phyloP scores from a whole-genome alignment of 306 rosid genomes.

The Ammopiptanthus mongolicus region DNA sequence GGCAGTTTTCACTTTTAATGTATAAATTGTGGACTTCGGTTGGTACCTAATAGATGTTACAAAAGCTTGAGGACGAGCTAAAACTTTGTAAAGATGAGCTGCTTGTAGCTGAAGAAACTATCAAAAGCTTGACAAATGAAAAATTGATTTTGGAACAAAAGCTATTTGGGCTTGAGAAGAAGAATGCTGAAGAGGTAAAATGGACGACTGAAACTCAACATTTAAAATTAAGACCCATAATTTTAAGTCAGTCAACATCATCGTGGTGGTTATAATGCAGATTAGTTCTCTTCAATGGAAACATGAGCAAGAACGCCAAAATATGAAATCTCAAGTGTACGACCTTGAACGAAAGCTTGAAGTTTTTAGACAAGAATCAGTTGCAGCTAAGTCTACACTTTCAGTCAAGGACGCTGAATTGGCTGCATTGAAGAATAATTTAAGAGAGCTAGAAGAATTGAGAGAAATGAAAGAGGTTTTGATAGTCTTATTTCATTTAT shows the following conservation, averaged over 20 bases:
- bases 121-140: slow-evolving; percentile 53
- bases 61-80: slow-evolving; percentile 69
- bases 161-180: slow-evolving; percentile 53
- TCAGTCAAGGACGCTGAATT: slow-evolving; percentile 61
- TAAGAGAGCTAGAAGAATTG: slow-evolving; percentile 82
- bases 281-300: slow-evolving; percentile 42
- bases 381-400: slow-evolving; percentile 52
- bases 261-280: slow-evolving; percentile 50
- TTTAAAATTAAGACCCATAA: not conserved
- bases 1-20: not conserved
- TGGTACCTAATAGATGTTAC: slow-evolving; percentile 36
- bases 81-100: slow-evolving; percentile 53
- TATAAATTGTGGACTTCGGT: not conserved
- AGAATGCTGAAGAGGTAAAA: slow-evolving; percentile 62
- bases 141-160: slow-evolving; percentile 55
- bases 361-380: slow-evolving; percentile 47
- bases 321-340: slow-evolving; percentile 41
- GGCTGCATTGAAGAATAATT: slow-evolving; percentile 49
- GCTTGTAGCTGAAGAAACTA: slow-evolving; percentile 59
- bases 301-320: slow-evolving; percentile 58
- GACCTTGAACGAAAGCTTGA: slow-evolving; percentile 69
- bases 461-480: slow-evolving; percentile 97
- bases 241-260: slow-evolving; percentile 8
- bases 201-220: slow-evolving; percentile 5
- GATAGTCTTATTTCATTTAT: not conserved